Conservation (phyloP, 176 grass and related monocot genomes). For the Musa acuminata region DNA sequence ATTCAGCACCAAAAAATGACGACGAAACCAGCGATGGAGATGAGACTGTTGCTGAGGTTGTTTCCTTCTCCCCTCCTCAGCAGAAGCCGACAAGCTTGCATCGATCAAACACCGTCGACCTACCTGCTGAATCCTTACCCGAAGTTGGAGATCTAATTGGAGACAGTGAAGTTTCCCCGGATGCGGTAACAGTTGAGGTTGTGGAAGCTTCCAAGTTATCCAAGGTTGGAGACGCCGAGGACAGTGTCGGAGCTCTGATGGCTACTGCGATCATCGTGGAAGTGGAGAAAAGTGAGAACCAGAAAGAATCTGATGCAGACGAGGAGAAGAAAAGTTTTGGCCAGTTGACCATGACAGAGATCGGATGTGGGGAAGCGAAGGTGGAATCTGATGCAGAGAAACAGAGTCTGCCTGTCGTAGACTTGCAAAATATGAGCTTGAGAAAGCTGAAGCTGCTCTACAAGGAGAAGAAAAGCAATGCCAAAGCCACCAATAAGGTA, state of each 20-base stretch:
- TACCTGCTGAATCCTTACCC: too few species aligned
- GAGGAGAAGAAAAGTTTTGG: background rate
- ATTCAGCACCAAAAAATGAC: background rate
- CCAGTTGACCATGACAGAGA: background rate
- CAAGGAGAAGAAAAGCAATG: background rate
- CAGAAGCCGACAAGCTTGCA: too few species aligned
- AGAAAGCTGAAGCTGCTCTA: background rate
- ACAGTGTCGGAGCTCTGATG: too few species aligned
- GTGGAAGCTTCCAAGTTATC: too few species aligned
- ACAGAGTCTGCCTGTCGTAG: background rate
- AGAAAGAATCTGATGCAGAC: background rate
- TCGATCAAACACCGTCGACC: too few species aligned
- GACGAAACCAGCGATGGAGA: too few species aligned
- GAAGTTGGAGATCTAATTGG: too few species aligned
- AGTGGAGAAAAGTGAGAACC: background rate
- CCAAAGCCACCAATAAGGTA: background rate
- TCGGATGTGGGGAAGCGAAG: background rate
- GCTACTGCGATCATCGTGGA: too few species aligned
- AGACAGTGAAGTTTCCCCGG: too few species aligned
- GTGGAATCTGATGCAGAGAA: background rate
- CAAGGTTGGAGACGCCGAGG: too few species aligned
- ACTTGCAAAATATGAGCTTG: background rate
- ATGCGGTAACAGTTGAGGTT: too few species aligned
- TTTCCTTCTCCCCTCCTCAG: background rate
- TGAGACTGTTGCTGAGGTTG: background rate